Evolutionary conservation across 495 filamentous ascomycete genomes (phyloP).

Genomic region (Hamigera avellanea): DNA sequence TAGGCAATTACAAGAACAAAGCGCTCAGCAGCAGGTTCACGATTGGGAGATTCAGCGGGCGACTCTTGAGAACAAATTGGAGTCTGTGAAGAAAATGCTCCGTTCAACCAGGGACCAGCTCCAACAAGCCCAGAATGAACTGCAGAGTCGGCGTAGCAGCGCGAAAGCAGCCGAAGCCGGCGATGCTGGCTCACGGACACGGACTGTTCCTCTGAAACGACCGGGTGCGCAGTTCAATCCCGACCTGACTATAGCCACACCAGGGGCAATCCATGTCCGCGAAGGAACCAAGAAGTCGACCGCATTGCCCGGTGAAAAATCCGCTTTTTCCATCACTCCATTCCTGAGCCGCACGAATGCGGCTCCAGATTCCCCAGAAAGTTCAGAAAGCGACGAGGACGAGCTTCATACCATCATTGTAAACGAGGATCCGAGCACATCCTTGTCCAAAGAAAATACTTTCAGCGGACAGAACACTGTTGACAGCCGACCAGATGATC

Average conservation of each 20-base stretch:
- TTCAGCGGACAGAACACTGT: neutral
- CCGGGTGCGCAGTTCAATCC: constrained; percentile 33
- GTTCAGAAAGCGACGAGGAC: constrained; percentile 20
- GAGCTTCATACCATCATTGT: constrained; percentile 6
- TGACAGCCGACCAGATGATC: no score
- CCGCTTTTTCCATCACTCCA: constrained; percentile 83
- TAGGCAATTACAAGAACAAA: constrained; percentile 21
- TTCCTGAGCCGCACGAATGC: constrained; percentile 69
- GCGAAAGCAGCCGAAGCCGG: constrained; percentile 7
- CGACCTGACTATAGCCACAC: constrained; percentile 51
- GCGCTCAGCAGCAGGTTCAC: constrained; percentile 16
- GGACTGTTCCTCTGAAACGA: constrained; percentile 25
- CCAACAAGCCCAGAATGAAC: constrained; percentile 40
- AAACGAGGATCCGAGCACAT: neutral
- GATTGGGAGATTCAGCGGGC: constrained; percentile 45
- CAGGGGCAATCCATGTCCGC: constrained; percentile 46
- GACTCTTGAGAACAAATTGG: constrained; percentile 54
- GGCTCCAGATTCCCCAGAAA: constrained; percentile 30
- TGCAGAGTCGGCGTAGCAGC: constrained; percentile 28
- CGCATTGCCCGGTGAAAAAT: constrained; percentile 66
- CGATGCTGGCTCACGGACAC: constrained; percentile 25
- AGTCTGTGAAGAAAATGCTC: constrained; percentile 54
- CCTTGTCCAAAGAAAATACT: neutral
- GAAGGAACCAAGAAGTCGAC: constrained; percentile 40
- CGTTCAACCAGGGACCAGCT: constrained; percentile 55